Evolutionary conservation across 345 rosid genomes (phyloP).

Genomic region (Lagerstroemia speciosa): DNA sequence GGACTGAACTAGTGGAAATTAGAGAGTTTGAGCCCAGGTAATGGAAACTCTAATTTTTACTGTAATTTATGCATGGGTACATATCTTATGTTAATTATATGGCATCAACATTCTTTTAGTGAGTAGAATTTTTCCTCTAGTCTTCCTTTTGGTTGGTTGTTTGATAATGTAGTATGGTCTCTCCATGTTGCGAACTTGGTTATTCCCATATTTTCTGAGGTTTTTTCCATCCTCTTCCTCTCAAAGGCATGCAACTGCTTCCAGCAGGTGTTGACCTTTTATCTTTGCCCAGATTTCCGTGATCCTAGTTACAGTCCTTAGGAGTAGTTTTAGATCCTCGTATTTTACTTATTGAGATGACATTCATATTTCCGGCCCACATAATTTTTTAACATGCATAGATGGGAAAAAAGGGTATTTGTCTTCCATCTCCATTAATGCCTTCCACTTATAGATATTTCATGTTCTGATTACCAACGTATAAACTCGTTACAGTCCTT

Average conservation of each 20-base stretch:
- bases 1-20: slow-evolving; percentile 80
- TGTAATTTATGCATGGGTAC: neutral
- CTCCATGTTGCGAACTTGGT: neutral
- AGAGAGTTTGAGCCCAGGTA: slow-evolving; percentile 99
- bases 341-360: neutral
- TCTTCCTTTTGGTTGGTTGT: neutral
- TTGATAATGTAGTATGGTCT: neutral
- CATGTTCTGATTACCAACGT: neutral
- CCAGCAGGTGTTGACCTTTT: no score
- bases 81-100: neutral
- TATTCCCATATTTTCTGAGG: neutral
- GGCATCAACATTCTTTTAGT: neutral
- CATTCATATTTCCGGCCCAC: neutral
- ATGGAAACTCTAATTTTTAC: neutral
- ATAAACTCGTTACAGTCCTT: neutral
- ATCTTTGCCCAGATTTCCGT: no score
- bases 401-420: neutral
- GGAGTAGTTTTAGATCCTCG: neutral
- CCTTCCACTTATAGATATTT: neutral
- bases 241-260: no score
- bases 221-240: neutral
- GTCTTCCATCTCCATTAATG: neutral
- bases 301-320: no score
- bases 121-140: neutral
- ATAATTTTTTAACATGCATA: neutral